Evolutionary conservation across 306 rosid genomes (phyloP).

Genomic region (Cicer cuneatum): DNA sequence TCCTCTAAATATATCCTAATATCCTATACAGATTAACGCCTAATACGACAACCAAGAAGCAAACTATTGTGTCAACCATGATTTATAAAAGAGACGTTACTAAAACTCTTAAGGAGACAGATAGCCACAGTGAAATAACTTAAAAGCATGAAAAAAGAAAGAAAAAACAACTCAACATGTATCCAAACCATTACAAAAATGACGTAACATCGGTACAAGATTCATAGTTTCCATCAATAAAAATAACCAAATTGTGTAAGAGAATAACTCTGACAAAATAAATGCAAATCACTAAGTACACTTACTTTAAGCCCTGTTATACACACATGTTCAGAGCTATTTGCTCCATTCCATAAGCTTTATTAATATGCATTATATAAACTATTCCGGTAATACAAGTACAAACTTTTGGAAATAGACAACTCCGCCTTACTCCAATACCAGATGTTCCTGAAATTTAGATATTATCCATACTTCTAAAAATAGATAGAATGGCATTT

Average conservation of each 20-base stretch:
- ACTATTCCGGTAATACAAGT: slow-evolving; percentile 13
- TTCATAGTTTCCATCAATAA: slow-evolving; percentile 7
- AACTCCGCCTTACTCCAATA: not conserved
- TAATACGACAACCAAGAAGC: slow-evolving; percentile 28
- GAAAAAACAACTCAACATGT: not conserved
- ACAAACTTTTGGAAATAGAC: slow-evolving; percentile 3
- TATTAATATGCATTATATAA: not conserved
- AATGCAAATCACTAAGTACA: slow-evolving; percentile 4
- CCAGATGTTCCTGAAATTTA: not conserved
- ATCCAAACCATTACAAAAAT: slow-evolving; percentile 22
- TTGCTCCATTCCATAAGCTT: not conserved
- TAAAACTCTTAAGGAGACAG: slow-evolving; percentile 23
- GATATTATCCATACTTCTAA: slow-evolving; percentile 8
- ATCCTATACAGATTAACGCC: slow-evolving; percentile 7
- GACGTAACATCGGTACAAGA: not conserved
- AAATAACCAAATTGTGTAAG: slow-evolving; percentile 6
- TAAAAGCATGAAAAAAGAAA: not conserved
- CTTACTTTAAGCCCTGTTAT: slow-evolving; percentile 4
- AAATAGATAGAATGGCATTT: not conserved
- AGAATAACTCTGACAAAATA: not conserved
- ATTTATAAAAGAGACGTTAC: slow-evolving; percentile 24
- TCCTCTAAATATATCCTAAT: slow-evolving; percentile 5
- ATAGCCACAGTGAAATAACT: slow-evolving; percentile 31
- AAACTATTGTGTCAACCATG: not conserved
- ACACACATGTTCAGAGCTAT: not conserved